Conservation (phyloP, 495 filamentous ascomycete genomes). For the Umbilicaria muhlenbergii region DNA sequence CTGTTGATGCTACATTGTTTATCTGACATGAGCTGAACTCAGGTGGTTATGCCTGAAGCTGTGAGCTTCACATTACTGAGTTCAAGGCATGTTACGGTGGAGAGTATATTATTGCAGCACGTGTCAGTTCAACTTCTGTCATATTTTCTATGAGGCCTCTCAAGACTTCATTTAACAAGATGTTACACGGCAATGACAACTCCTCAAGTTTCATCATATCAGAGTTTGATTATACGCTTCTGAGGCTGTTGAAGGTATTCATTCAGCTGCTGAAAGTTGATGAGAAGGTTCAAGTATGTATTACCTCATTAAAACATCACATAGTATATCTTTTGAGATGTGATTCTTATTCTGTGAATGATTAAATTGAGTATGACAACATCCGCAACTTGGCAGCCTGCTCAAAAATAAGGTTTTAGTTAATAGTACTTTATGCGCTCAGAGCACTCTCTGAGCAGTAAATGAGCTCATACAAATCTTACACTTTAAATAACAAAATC, state of each 20-base stretch:
- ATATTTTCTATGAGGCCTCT: conserved; percentile 2
- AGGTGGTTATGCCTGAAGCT: conserved; percentile 2
- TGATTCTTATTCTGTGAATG: conserved; percentile 9
- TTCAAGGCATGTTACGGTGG: conserved; percentile 4
- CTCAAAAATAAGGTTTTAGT: too few relatives aligned
- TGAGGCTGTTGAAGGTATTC: conserved; percentile 2
- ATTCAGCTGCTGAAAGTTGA: neutral
- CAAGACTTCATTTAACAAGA: conserved; percentile 2
- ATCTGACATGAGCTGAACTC: conserved; percentile 2
- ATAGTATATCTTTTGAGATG: neutral
- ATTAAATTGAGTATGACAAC: conserved; percentile 9
- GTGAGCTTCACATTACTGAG: conserved; percentile 1
- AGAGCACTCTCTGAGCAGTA: too few relatives aligned
- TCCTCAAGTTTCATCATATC: neutral
- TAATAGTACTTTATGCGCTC: too few relatives aligned
- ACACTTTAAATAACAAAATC: too few relatives aligned
- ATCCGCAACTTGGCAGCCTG: too few relatives aligned
- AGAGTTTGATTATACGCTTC: conserved; percentile 1
- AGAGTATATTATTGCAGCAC: neutral
- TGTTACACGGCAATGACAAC: conserved; percentile 1
- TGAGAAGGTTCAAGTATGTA: conserved; percentile 4
- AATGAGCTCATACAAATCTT: too few relatives aligned
- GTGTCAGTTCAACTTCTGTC: conserved; percentile 1
- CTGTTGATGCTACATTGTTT: conserved; percentile 2
- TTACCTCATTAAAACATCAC: neutral